Conservation (phyloP, 2,329 filamentous ascomycete species). For the Nemania diffusa region DNA sequence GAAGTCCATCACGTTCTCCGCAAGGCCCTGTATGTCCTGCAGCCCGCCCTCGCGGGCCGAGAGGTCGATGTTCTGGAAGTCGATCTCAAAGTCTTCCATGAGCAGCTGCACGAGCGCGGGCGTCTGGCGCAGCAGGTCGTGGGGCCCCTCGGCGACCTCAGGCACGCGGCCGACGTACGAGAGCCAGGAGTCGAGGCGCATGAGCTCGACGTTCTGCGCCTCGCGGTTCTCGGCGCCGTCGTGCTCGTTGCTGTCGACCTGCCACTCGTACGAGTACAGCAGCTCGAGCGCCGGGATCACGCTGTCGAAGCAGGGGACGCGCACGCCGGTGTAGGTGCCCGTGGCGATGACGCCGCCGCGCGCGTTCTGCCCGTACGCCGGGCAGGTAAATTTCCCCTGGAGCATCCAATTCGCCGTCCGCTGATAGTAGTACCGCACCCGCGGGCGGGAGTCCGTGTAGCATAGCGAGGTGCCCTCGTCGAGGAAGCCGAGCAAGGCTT, state of each 20-base stretch:
- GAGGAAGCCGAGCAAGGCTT: conserved; percentile 18
- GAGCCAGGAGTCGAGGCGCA: conserved; percentile 19
- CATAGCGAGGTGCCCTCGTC: conserved; percentile 6
- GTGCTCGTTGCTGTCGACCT: conserved; percentile 15
- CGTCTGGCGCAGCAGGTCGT: conserved; percentile 13
- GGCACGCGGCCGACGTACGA: conserved; percentile 17
- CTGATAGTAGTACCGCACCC: neutral
- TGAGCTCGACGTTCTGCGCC: conserved; percentile 18
- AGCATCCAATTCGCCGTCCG: conserved; percentile 17
- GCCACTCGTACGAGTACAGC: conserved; percentile 17
- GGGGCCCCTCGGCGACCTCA: conserved; percentile 15
- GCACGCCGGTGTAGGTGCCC: neutral
- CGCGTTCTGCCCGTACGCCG: conserved; percentile 22
- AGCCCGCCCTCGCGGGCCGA: conserved; percentile 19
- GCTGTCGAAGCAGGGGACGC: conserved; percentile 4
- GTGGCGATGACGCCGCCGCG: conserved; percentile 17
- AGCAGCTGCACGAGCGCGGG: conserved; percentile 21
- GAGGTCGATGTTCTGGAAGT: conserved; percentile 26
- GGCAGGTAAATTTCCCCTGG: neutral
- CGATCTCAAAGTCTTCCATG: conserved; percentile 21
- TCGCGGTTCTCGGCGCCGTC: conserved; percentile 3
- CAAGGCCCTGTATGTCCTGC: conserved; percentile 22
- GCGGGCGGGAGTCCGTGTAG: neutral
- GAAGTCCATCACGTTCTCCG: conserved; percentile 19
- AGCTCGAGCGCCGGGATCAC: conserved; percentile 13